phyloP scores from a whole-genome alignment of 192 early-diverging fungal genomes.

The Pecoramyces ruminantium region DNA sequence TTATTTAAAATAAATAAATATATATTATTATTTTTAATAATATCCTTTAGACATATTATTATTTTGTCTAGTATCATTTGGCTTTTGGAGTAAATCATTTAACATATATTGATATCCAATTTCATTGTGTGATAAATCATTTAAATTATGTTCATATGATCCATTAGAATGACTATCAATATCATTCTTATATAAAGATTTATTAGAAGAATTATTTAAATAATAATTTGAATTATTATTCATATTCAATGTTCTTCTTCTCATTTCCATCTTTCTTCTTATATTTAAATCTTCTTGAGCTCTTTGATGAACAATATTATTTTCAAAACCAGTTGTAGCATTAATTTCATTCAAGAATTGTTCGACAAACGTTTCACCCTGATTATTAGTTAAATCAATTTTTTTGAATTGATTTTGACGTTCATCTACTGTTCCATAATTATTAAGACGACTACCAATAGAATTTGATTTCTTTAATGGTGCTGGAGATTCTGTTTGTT shows the following conservation, averaged over 20 bases:
- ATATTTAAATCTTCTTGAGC: neutral
- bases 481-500: neutral
- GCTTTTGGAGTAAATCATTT: too few relatives aligned
- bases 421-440: neutral
- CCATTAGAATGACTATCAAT: neutral
- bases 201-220: neutral
- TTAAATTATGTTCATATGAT: too few relatives aligned
- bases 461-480: neutral
- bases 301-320: neutral
- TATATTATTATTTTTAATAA: too few relatives aligned
- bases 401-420: neutral
- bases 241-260: neutral
- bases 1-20: too few relatives aligned
- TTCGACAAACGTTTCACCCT: neutral
- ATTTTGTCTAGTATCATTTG: too few relatives aligned
- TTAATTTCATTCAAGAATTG: neutral
- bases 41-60: too few relatives aligned
- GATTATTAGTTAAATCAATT: neutral
- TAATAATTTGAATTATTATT: neutral
- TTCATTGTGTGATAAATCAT: too few relatives aligned
- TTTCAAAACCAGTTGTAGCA: neutral
- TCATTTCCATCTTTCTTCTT: neutral
- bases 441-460: neutral
- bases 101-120: too few relatives aligned
- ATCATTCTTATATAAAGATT: neutral